Evolutionary conservation across 2,329 filamentous ascomycete genomes (phyloP), one percentile per base, ranked within the genome.

Genomic region (Gnomoniopsis sp.): DNA sequence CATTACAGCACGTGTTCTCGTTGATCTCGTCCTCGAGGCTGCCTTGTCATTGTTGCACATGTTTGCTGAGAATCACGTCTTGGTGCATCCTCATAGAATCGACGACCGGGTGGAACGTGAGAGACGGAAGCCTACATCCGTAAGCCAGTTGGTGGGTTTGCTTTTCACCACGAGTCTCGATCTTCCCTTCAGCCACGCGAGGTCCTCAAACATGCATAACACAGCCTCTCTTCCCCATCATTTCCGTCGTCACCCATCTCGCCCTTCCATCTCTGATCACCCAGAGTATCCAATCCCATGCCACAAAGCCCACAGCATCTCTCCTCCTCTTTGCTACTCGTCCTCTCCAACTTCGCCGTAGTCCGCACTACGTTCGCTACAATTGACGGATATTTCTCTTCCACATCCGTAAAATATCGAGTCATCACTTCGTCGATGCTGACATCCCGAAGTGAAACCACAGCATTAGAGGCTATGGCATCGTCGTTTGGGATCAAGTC

Each of bases 291-390:
- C 14, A 92, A 77, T 36, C 84, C 83, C 73, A 89, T 84, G 52
- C 84, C 83, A 71, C 91, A 96, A 10, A 93, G 71, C 36, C 81
- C 79, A 67, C 91, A 96, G n/a, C 66, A 57, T 41, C 53, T 50
- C 23, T 65, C 65, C 15, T 68, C 69, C 48, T 68, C 69, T 48
- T 66, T 68, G 8, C 70, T 71, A 1, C 75, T 65, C 0, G 77
- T 70, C 26, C 84, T 75, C 49, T 86, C 78, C 44, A 98, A 79
- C 74, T 96, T 96, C 53, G 86, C 88, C n/a, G 90, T 88, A 36
- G 93, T 99, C 62, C 91, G 86, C 6, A 97, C 93, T 11, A 99
- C 95, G 70, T 99, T 99, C 34, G 93, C 89, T 65, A 99, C 93
- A 57, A 98, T 91, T 57, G 90, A 91, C 3, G 93, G 90, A 68